These are phyloP conservation scores for Cicer bijugum DNA, from an alignment of 306 rosid genomes.

Conservation along the genomic window DNA sequence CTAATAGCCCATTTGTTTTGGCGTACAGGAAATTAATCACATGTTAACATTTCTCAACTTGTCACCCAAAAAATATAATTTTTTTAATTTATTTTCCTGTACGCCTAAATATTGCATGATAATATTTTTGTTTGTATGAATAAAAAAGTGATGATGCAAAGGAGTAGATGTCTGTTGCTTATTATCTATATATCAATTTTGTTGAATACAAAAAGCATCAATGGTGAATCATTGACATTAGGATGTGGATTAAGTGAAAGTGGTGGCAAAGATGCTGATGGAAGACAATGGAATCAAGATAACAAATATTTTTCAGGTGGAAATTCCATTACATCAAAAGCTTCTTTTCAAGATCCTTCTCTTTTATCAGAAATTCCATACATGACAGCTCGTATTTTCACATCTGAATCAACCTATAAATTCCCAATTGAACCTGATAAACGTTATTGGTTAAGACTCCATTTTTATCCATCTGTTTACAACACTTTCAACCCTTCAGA, in stretches of 20 bases:
- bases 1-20: slow-evolving; percentile 18
- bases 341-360: slow-evolving; percentile 60
- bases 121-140: too few relatives aligned
- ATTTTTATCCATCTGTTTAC: slow-evolving; percentile 56
- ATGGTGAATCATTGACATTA: slow-evolving; percentile 30
- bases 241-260: slow-evolving; percentile 47
- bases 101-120: slow-evolving; percentile 29
- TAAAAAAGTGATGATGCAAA: slow-evolving; percentile 25
- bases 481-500: slow-evolving; percentile 23
- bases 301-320: slow-evolving; percentile 37
- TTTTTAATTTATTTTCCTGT: slow-evolving; percentile 44
- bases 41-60: neutral
- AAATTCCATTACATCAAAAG: slow-evolving; percentile 33
- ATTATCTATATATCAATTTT: neutral
- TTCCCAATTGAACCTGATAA: slow-evolving; percentile 39
- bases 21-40: slow-evolving; percentile 37
- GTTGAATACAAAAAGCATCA: slow-evolving; percentile 27
- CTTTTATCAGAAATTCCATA: slow-evolving; percentile 54
- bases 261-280: slow-evolving; percentile 54
- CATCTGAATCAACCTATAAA: slow-evolving; percentile 42
- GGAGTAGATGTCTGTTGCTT: neutral
- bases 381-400: slow-evolving; percentile 55
- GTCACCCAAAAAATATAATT: neutral
- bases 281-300: slow-evolving; percentile 55
- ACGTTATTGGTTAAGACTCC: slow-evolving; percentile 60